Evolutionary conservation across 1,284 basidiomycete genomes (phyloP), one percentile per base, ranked within the genome.

Genomic region (Agaricales sp.): DNA sequence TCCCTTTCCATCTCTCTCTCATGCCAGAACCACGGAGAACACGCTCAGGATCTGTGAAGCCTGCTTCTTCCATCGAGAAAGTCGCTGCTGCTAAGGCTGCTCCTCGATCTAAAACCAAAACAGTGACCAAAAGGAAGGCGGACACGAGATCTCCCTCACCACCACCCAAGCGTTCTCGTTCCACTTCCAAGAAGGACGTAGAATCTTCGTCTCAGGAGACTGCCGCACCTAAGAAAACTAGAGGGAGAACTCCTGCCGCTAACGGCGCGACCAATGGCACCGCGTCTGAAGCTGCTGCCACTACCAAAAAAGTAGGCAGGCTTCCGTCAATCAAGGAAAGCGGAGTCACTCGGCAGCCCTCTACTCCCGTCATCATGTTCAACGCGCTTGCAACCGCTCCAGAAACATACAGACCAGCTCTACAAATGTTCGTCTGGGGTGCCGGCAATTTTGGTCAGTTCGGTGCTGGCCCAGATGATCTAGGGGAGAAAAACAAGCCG

Each of bases 371-470:
- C 11, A 16, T 16, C 8, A 8, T 4, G 6, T 74, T 82, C 57
- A 84, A 82, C 54, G 64, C 76, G 2, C 67, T 85, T 1, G 82
- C 80, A 11, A 65, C 67, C 12, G 70, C 76, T 22, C 71, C 74
- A 11, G 58, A 64, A 45, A 74, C 73, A 48, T 54, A 66, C 19
- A 71, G 80, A 45, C 83, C 83, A 16, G 66, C 76, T 26, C 71
- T 78, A 19, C 71, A 79, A 39, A 67, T 91, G n/a, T 91, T 92
- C 54, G 81, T 79, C 2, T 94, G 87, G 78, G 92, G 92, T 4
- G 75, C 80, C 13, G 91, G 90, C 18, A 90, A 92, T 64, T 87
- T 87, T 67, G 91, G 89, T 41, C 91, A 94, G 63, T 85, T 93
- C 58, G 92, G 91, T 16, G 75, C 90, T 66, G 91, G 91, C 2